A percentile compares a stretch with the other conserved stretches of the same genome.
Evolutionary conservation across 805 yeast species (phyloP).

Genomic region (Cyberlindnera nakhonratchasimensis): DNA sequence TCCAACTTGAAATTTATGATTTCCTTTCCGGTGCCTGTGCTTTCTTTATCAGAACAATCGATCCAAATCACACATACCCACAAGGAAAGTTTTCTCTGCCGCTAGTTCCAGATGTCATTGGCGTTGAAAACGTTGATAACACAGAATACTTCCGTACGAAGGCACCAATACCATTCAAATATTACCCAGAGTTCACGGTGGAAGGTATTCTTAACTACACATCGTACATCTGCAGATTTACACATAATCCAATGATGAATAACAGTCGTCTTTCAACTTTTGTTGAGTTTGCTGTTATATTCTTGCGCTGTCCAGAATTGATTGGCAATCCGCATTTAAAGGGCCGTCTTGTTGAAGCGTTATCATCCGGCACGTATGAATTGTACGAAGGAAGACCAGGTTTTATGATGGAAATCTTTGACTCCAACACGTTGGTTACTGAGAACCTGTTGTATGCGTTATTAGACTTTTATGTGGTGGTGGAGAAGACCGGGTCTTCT

Average conservation of each 20-base stretch:
- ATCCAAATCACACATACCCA: slow-evolving; percentile 68
- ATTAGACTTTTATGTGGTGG: slow-evolving; percentile 87
- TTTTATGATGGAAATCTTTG: slow-evolving; percentile 63
- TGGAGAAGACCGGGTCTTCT: slow-evolving; percentile 93
- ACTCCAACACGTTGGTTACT: slow-evolving; percentile 55
- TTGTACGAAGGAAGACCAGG: slow-evolving; percentile 60
- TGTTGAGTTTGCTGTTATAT: slow-evolving; percentile 67
- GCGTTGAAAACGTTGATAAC: slow-evolving; percentile 69
- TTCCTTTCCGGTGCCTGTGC: slow-evolving; percentile 73
- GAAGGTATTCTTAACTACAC: slow-evolving; percentile 80
- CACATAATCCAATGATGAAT: slow-evolving; percentile 53
- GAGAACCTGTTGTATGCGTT: slow-evolving; percentile 75
- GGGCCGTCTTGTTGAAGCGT: slow-evolving; percentile 73
- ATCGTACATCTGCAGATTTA: slow-evolving; percentile 54
- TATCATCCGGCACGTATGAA: slow-evolving; percentile 71
- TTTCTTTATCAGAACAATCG: slow-evolving; percentile 67
- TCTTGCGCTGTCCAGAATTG: slow-evolving; percentile 80
- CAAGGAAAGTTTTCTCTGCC: slow-evolving; percentile 48
- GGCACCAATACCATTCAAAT: slow-evolving; percentile 75
- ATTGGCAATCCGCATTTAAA: slow-evolving; percentile 93
- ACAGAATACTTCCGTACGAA: slow-evolving; percentile 63
- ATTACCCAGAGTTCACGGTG: slow-evolving; percentile 78
- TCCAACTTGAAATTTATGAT: slow-evolving; percentile 70
- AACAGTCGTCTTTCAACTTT: slow-evolving; percentile 52
- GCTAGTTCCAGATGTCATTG: slow-evolving; percentile 53